Conservation (phyloP, 2,329 filamentous ascomycete genomes). For the Botrytis deweyae region DNA sequence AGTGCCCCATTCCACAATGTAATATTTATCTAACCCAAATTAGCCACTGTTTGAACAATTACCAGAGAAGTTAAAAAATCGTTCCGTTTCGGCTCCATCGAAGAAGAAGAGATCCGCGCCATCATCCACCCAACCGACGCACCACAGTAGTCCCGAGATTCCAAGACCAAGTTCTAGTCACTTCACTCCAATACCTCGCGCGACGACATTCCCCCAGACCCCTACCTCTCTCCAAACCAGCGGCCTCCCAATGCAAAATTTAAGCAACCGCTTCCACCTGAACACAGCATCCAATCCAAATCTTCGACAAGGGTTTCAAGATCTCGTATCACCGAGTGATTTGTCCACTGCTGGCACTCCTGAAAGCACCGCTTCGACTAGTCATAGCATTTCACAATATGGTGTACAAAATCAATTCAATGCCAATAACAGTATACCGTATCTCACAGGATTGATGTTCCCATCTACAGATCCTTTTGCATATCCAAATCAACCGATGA, state of each 20-base stretch:
- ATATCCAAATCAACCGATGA: slow-evolving; percentile 72
- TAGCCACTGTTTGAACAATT: slow-evolving; percentile 82
- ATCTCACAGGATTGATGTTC: slow-evolving; percentile 78
- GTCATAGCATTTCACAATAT: slow-evolving; percentile 27
- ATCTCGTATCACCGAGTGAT: slow-evolving; percentile 33
- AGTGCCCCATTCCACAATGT: slow-evolving; percentile 37
- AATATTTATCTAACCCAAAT: slow-evolving; percentile 30
- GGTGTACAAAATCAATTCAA: slow-evolving; percentile 41
- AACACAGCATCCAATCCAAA: slow-evolving; percentile 35
- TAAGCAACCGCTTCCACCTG: slow-evolving; percentile 28
- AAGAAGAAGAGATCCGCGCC: slow-evolving; percentile 59
- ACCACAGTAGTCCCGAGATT: slow-evolving; percentile 31
- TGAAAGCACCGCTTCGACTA: slow-evolving; percentile 30
- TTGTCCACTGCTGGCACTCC: slow-evolving; percentile 35
- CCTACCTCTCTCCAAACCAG: slow-evolving; percentile 32
- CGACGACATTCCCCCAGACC: slow-evolving; percentile 36
- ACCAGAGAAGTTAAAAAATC: slow-evolving; percentile 66
- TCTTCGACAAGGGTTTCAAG: slow-evolving; percentile 35
- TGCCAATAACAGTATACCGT: slow-evolving; percentile 49
- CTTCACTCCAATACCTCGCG: slow-evolving; percentile 25
- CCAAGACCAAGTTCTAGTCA: slow-evolving; percentile 22
- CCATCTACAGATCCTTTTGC: slow-evolving; percentile 74
- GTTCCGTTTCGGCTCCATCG: slow-evolving; percentile 42
- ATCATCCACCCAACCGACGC: slow-evolving; percentile 42
- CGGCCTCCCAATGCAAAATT: slow-evolving; percentile 26